Evolutionary conservation across 2,329 filamentous ascomycete genomes (phyloP).

Genomic region (Diaporthe australafricana): DNA sequence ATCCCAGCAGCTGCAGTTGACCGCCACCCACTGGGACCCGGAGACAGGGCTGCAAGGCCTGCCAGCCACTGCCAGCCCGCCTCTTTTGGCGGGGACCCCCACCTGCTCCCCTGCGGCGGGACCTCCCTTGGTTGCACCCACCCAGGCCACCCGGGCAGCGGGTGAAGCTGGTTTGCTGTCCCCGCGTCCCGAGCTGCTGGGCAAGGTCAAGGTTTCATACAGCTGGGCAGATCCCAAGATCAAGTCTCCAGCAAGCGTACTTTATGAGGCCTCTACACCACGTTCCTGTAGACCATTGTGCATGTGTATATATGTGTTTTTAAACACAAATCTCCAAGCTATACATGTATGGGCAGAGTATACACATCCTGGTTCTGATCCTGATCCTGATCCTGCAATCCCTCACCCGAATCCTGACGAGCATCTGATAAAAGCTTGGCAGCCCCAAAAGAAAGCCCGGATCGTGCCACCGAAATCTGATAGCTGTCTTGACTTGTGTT

Average conservation of each 20-base stretch:
- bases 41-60: background rate
- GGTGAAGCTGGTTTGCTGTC: background rate
- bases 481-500: background rate
- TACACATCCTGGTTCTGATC: background rate
- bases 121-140: constrained; percentile 16
- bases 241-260: no score
- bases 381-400: background rate
- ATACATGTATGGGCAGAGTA: no score
- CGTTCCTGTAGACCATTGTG: no score
- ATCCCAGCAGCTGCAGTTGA: background rate
- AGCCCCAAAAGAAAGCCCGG: background rate
- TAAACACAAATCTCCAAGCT: background rate
- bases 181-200: constrained; percentile 22
- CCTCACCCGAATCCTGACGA: constrained; percentile 2
- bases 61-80: constrained; percentile 15
- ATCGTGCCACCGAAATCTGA: background rate
- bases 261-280: no score
- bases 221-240: constrained; percentile 16
- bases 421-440: constrained; percentile 16
- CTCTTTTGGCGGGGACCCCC: constrained; percentile 6
- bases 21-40: background rate
- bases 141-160: background rate
- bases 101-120: constrained; percentile 23
- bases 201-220: constrained; percentile 22
- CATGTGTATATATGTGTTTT: background rate